phyloP scores from a whole-genome alignment of 495 filamentous ascomycete species.

The Parathielavia appendiculata region DNA sequence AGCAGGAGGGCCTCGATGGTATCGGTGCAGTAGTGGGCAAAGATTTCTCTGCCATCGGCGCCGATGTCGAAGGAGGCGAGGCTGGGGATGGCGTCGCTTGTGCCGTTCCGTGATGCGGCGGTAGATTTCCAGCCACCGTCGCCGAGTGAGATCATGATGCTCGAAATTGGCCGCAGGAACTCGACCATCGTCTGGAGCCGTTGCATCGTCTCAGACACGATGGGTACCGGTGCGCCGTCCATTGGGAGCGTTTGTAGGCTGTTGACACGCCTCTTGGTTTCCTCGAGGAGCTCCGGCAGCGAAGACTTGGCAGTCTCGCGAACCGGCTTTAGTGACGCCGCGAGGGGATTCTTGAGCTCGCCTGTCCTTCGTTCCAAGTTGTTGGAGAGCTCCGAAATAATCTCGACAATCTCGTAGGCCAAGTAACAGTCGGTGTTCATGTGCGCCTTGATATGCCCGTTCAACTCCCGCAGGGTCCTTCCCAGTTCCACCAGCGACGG shows the following conservation, averaged over 20 bases:
- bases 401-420: slow-evolving; percentile 92
- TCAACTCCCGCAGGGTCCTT: slow-evolving; percentile 81
- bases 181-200: slow-evolving; percentile 79
- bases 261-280: slow-evolving; percentile 66
- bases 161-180: slow-evolving; percentile 80
- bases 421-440: slow-evolving; percentile 91
- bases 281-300: slow-evolving; percentile 77
- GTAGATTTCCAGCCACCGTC: slow-evolving; percentile 80
- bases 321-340: slow-evolving; percentile 81
- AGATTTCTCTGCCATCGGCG: slow-evolving; percentile 82
- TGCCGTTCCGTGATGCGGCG: slow-evolving; percentile 44
- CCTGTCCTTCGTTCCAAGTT: slow-evolving; percentile 76
- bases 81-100: slow-evolving; percentile 61
- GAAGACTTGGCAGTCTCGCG: slow-evolving; percentile 88
- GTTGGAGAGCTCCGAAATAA: slow-evolving; percentile 74
- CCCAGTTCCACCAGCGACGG: slow-evolving; percentile 72
- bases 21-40: slow-evolving; percentile 80
- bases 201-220: slow-evolving; percentile 80
- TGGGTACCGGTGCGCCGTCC: slow-evolving; percentile 72
- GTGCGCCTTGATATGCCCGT: slow-evolving; percentile 79
- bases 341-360: slow-evolving; percentile 75
- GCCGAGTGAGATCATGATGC: slow-evolving; percentile 84
- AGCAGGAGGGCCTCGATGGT: slow-evolving; percentile 76
- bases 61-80: slow-evolving; percentile 78
- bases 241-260: slow-evolving; percentile 60